phyloP scores from a whole-genome alignment of 306 rosid species.

The Begonia masoniana region DNA sequence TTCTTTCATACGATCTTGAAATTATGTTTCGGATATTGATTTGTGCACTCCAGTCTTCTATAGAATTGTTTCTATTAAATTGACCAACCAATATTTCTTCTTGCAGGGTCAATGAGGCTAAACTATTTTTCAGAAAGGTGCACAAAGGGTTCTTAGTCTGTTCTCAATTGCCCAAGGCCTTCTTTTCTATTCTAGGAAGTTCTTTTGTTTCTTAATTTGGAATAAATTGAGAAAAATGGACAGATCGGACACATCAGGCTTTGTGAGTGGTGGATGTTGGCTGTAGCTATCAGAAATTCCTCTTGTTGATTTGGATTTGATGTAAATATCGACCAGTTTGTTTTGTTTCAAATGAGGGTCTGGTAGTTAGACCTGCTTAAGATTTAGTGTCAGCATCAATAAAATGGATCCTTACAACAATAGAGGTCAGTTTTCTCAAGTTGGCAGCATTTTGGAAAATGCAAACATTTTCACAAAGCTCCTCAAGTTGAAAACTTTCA shows the following conservation, averaged over 20 bases:
- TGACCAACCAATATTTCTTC: background rate
- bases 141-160: conserved; percentile 56
- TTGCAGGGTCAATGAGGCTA: conserved; percentile 72
- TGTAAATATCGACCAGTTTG: conserved; percentile 20
- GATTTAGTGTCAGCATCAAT: conserved; percentile 21
- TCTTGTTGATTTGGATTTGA: conserved; percentile 14
- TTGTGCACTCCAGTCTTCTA: too few species aligned
- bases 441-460: background rate
- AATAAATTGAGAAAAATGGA: conserved; percentile 41
- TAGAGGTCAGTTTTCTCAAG: background rate
- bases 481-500: too few species aligned
- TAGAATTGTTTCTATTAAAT: too few species aligned
- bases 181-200: conserved; percentile 86
- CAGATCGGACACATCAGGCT: conserved; percentile 83
- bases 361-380: conserved; percentile 26
- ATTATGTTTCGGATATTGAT: too few species aligned
- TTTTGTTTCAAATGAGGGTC: conserved; percentile 19
- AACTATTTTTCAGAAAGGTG: conserved; percentile 48
- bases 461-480: too few species aligned
- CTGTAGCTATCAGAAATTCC: conserved; percentile 16
- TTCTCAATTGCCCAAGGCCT: conserved; percentile 23
- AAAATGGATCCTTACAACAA: conserved; percentile 50
- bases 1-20: too few species aligned
- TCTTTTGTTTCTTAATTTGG: conserved; percentile 11
- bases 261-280: conserved; percentile 70